These are phyloP conservation scores for Lepidium africanum DNA, from an alignment of 345 rosid species.

Conservation along the genomic window DNA sequence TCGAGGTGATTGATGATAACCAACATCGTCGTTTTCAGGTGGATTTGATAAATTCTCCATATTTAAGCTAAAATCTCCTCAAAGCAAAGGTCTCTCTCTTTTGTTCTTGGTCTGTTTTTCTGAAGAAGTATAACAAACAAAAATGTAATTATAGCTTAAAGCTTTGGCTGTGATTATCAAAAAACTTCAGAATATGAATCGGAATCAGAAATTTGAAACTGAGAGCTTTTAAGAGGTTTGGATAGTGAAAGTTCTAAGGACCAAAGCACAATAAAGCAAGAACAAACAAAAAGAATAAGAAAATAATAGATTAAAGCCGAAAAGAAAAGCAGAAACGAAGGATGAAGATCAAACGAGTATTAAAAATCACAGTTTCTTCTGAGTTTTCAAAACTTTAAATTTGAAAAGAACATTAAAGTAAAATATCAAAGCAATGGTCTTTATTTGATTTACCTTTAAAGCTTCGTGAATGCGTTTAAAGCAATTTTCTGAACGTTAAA, in stretches of 20 bases:
- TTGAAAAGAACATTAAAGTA: constrained; percentile 25
- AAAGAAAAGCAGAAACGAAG: background rate
- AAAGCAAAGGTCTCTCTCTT: background rate
- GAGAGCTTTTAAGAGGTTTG: background rate
- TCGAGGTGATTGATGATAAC: constrained; percentile 49
- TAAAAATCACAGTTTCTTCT: background rate
- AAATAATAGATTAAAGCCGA: background rate
- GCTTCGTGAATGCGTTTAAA: constrained; percentile 34
- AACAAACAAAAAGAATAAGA: background rate
- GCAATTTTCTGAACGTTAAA: constrained; percentile 12
- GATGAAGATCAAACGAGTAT: background rate
- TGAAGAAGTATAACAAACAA: background rate
- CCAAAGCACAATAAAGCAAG: constrained; percentile 14
- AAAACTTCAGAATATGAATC: constrained; percentile 14
- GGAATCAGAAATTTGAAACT: constrained; percentile 20
- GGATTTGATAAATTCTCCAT: constrained; percentile 42
- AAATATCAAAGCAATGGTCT: constrained; percentile 55
- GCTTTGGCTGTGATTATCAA: constrained; percentile 14
- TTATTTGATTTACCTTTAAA: constrained; percentile 25
- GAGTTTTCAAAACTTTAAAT: constrained; percentile 17
- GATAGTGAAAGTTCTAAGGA: constrained; percentile 18
- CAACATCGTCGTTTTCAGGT: constrained; percentile 46
- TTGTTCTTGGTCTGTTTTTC: constrained; percentile 19
- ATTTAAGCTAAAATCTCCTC: background rate
- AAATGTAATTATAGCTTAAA: background rate